Base-by-base conservation (phyloP, 208 protist genomes). In the Herpetomonas muscarum region DNA sequence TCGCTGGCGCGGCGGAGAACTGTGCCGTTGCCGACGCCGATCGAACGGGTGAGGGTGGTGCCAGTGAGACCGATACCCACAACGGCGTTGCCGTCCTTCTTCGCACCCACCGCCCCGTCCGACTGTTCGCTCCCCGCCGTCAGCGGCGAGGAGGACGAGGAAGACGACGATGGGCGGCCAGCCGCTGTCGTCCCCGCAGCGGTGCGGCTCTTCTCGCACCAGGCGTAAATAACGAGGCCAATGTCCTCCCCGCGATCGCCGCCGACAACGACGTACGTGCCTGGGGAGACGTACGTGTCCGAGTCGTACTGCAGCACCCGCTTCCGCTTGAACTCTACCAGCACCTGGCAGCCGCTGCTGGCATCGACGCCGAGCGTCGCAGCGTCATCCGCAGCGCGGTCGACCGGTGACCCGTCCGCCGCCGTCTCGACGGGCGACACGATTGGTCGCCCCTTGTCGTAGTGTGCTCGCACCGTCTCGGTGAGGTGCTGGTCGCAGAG, bases 401-500 rank as follows among this genome's bases (percentile, higher is more conserved):
- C 73, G 48, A 76, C 70, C 13, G 56, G 12, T 32, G 17, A 13
- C 4, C 3, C n/a, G 17, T 12, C 17, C 60, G 24, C 51, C 21
- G 10, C 5, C 24, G n/a, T n/a, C 12, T 28, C 21, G 17, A 87
- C 70, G 29, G 63, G 55, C 5, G 74, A 59, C 24, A 84, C 79
- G 30, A 61, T 48, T 19, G 85, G 78, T 5, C 88, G 74, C 12
- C 88, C 83, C n/a, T 79, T 67, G 25, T 79, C 66, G 61, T 88
- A 88, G 15, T 37, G 48, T 1, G 81, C 76, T 0, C 61, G 63
- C 25, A 89, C 55, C 30, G 64, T 80, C 12, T 71, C 82, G 17
- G 78, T 94, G 22, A 87, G 39, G 57, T 92, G 76, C 59, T 88
- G 88, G 25, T 96, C 98, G 31, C 97, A 90, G 29, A 99, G 96